Base-by-base conservation (phyloP, 805 yeast genomes). In the Hanseniaspora osmophila region DNA sequence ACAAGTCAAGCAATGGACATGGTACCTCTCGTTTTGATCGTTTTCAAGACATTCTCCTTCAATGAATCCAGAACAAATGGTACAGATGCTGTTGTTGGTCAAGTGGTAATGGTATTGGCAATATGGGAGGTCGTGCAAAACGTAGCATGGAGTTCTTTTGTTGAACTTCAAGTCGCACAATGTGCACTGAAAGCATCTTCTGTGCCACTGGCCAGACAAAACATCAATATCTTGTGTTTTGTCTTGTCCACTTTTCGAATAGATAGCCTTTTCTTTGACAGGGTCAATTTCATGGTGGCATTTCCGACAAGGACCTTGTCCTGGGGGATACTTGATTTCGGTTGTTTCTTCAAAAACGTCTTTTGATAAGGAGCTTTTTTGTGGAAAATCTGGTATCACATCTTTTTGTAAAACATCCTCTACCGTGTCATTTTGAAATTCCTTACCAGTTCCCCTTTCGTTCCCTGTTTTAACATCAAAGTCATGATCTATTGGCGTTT, bases 31-130 rank as follows among this genome's bases (percentile, higher is more conserved):
- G 39, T 67, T 63, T 32, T 74, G 61, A 54, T 80, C 87, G 54
- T 78, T 82, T 55, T 85, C 95, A 38, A 90, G 70, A 61, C 97
- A 90, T 58, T 77, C 77, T 4, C 97, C 97, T 59, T 90, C 96
- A 42, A 92, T 84, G 30, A 94, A 95, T 4, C 54, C 53, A 11
- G 72, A 68, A 61, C 98, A 90, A 13, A 69, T 63, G 41, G 68
- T 67, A 62, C 98, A 90, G 2, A 82, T 59, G 0, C 94, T 80
- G 42, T 78, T 75, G 59, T 90, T 92, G 45, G 74, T 68, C 45
- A 67, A 66, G 61, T 92, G 97, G 49, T 71, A 77, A 57, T 90
- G 94, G 33, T 64, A 61, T 50, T 77, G 75, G 66, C 98, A 92
- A 62, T 78, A 86, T 12, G 97, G 96, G 48, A 67, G 56, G 62